phyloP scores from a whole-genome alignment of 1,139 yeast genomes.

The Yamadazyma atlantica region DNA sequence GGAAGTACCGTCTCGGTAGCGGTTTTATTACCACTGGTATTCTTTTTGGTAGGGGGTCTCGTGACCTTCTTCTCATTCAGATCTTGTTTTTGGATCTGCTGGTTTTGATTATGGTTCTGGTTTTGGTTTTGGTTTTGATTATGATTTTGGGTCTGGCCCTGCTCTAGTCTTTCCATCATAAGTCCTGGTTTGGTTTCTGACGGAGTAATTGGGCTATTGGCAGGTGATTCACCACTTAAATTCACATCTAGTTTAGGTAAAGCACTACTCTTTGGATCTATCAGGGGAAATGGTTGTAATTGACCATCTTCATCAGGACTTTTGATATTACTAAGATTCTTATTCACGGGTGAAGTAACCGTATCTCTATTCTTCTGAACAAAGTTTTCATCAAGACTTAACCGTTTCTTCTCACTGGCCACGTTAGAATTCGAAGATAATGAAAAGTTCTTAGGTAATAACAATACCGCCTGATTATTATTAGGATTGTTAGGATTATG shows the following conservation, averaged over 20 bases:
- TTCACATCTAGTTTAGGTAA: conserved; percentile 13
- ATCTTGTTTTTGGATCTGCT: too few species aligned
- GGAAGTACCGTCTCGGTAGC: conserved; percentile 51
- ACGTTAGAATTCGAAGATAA: conserved; percentile 12
- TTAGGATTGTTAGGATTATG: conserved; percentile 12
- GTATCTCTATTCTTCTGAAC: conserved; percentile 18
- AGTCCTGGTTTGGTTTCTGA: neutral
- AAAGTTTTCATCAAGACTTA: conserved; percentile 30
- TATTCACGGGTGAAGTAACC: conserved; percentile 15
- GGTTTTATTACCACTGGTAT: conserved; percentile 9
- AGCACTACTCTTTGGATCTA: conserved; percentile 4
- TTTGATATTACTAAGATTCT: conserved; percentile 21
- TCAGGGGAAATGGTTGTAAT: conserved; percentile 10
- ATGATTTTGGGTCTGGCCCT: neutral
- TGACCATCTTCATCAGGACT: conserved; percentile 10
- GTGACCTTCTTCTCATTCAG: too few species aligned
- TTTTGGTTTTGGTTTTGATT: neutral
- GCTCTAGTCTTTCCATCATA: neutral
- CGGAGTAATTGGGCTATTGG: conserved; percentile 6
- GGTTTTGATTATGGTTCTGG: neutral
- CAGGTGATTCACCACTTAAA: conserved; percentile 1
- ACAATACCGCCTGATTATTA: conserved; percentile 38
- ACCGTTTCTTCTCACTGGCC: conserved; percentile 22
- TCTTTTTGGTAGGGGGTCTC: too few species aligned
- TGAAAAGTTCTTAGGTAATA: conserved; percentile 48